Conservation (phyloP, 148 eudicot species). For the Fagopyrum esculentum region DNA sequence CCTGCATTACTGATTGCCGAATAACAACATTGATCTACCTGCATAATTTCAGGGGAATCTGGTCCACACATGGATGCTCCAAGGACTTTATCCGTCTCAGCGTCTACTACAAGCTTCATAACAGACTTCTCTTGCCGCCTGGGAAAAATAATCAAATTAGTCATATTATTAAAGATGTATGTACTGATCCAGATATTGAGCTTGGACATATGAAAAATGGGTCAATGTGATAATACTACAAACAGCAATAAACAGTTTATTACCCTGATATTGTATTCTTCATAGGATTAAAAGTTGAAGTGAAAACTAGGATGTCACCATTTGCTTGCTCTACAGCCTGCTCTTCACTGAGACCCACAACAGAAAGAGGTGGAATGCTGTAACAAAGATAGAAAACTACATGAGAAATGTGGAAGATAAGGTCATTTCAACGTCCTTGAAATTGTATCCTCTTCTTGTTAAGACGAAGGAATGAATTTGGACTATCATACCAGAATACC, state of each 20-base stretch:
- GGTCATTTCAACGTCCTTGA: background rate
- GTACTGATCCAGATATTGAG: background rate
- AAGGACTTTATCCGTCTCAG: constrained; percentile 84
- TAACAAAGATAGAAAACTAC: constrained; percentile 17
- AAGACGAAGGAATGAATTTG: constrained; percentile 1
- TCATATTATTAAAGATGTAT: background rate
- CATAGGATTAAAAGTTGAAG: constrained; percentile 93
- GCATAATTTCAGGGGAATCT: constrained; percentile 96
- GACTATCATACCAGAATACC: constrained; percentile 55
- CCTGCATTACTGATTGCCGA: background rate
- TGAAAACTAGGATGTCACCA: constrained; percentile 74
- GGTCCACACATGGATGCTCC: constrained; percentile 99
- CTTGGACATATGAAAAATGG: background rate
- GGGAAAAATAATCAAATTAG: constrained; percentile 4
- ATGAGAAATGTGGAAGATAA: constrained; percentile 8
- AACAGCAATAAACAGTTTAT: constrained; percentile 5
- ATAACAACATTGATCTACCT: constrained; percentile 35
- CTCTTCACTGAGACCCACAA: constrained; percentile 93
- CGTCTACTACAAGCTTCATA: constrained; percentile 94
- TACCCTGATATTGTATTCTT: constrained; percentile 95
- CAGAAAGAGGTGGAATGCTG: constrained; percentile 98
- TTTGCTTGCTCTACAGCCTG: constrained; percentile 83
- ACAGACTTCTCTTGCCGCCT: constrained; percentile 89
- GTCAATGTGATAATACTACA: background rate
- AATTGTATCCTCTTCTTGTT: background rate